These are phyloP conservation scores for Fagopyrum homotropicum DNA, from an alignment of 148 eudicot genomes.

Conservation along the genomic window DNA sequence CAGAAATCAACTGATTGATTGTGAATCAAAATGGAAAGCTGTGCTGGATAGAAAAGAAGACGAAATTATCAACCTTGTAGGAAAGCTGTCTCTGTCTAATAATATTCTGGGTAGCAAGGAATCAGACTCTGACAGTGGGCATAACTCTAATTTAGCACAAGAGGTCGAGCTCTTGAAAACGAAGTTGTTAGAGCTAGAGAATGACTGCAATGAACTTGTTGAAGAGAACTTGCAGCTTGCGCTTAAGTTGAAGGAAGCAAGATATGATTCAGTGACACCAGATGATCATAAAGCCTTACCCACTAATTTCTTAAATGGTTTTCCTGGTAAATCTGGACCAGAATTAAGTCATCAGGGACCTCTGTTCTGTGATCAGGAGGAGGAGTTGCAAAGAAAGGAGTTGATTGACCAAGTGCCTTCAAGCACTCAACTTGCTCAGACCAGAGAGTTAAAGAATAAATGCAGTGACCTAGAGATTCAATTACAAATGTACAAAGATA, in stretches of 20 bases:
- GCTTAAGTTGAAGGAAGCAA: constrained; percentile 60
- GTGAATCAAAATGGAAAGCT: constrained; percentile 38
- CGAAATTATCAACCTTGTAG: constrained; percentile 46
- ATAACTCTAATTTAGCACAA: constrained; percentile 23
- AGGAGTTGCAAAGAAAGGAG: constrained; percentile 30
- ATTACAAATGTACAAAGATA: constrained; percentile 26
- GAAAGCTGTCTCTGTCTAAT: constrained; percentile 30
- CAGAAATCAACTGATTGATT: constrained; percentile 27
- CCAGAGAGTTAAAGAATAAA: constrained; percentile 20
- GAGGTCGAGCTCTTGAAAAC: constrained; percentile 45
- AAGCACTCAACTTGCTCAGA: constrained; percentile 16
- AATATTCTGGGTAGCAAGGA: constrained; percentile 18
- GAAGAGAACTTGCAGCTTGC: constrained; percentile 70
- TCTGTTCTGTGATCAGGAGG: constrained; percentile 20
- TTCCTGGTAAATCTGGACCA: constrained; percentile 20
- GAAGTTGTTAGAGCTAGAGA: constrained; percentile 65
- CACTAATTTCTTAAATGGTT: constrained; percentile 18
- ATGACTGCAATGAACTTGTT: constrained; percentile 68
- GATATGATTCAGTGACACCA: constrained; percentile 13
- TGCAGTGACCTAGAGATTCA: constrained; percentile 27
- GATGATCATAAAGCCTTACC: constrained; percentile 22
- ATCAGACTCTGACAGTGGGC: constrained; percentile 13
- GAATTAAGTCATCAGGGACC: constrained; percentile 29
- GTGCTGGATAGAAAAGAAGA: constrained; percentile 53
- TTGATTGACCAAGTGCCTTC: constrained; percentile 21